Base-by-base conservation (phyloP, 371 early-diverging fungal species). In the Smittium culicis region DNA sequence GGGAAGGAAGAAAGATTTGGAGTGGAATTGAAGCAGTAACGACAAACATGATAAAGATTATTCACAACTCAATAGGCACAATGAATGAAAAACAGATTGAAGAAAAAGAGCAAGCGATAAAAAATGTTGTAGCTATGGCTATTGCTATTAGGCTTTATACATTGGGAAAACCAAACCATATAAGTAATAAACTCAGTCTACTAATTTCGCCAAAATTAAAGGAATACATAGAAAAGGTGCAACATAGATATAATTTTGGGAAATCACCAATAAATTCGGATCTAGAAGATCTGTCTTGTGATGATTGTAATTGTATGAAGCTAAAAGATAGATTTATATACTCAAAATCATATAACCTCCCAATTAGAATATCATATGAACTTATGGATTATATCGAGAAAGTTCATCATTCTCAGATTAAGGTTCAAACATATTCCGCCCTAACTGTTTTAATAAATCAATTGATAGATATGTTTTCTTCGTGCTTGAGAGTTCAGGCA, bases 1-100 rank as follows among this genome's bases (percentile, higher is more conserved):
- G 86, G 86, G 91, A 88, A 71, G 91, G 87, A 20, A 79, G 88
- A 60, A 80, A 82, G 66, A 69, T 82, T 30, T 90, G 90, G 90
- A 79, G 80, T 35, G 75, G 77, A 27, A 78, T 84, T 75, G 80
- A 76, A 54, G 75, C 79, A 63, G 32, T n/a, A n/a, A n/a, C 24
- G 25, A 34, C 63, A 5, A 63, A 63, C 33, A 32, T 63, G 2
- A 31, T 63, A 30, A 27, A 33, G 8, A 63, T 5, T n/a, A 63
- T 63, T 14, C n/a, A 35, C n/a, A 11, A n/a, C 5, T 63, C n/a
- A 11, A n/a, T 63, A 32, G 32, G 32, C 20, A 63, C 63, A 30
- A 11, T n/a, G n/a, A 5, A 20, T 17, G 63, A n/a, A 2, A 33
- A 63, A 63, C 29, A 63, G 8, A 35, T 30, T 5, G n/a, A 31